Base-by-base conservation (phyloP, 768 basidiomycete species). In the Fistulinella prunicolor region DNA sequence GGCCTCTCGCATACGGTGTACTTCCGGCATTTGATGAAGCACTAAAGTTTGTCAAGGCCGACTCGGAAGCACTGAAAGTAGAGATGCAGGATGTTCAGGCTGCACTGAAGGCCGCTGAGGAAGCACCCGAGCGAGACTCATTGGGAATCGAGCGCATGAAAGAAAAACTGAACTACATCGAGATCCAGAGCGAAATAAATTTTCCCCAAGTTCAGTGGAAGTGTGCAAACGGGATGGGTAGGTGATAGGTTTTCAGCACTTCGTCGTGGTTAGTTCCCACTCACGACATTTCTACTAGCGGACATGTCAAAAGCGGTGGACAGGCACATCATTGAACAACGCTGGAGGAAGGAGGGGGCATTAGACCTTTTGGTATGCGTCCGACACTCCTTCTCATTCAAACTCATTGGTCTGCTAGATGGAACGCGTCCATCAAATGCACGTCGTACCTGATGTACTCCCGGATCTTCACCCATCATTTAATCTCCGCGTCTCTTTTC, bases 371-470 rank as follows among this genome's bases (percentile, higher is more conserved):
- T 97, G 64, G 93, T 92, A 26, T 13, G 49, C 12, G 16, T 36
- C 24, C 23, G 6, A 13, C 23, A 12, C 9, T 23, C 4, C 12
- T 17, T n/a, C 36, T 12, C 1, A 41, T 22, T 23, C 39, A 13
- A 19, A 20, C n/a, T 38, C 24, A 42, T 20, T 28, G 9, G 9
- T 10, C 34, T 17, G 24, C 7, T 61, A 94, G 87, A 96, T 96
- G 92, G 89, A 96, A 62, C 86, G 94, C 61, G 61, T 98, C 38
- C 77, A 91, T 57, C 89, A 94, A 70, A 92, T 96, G 91, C 71
- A 84, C 42, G 84, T 98, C 48, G 75, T 96, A 2, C 94, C 95
- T 0, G 95, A 99, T 61, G 70, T 94, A 10, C 64, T 97, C 16
- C 81, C 89, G 1, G 71, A 71, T 30, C 62, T 95, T 8, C 79